A percentile compares a stretch with the other conserved stretches of the same genome.
phyloP scores from a whole-genome alignment of 1,284 basidiomycete species.

The Earliella scabrosa region DNA sequence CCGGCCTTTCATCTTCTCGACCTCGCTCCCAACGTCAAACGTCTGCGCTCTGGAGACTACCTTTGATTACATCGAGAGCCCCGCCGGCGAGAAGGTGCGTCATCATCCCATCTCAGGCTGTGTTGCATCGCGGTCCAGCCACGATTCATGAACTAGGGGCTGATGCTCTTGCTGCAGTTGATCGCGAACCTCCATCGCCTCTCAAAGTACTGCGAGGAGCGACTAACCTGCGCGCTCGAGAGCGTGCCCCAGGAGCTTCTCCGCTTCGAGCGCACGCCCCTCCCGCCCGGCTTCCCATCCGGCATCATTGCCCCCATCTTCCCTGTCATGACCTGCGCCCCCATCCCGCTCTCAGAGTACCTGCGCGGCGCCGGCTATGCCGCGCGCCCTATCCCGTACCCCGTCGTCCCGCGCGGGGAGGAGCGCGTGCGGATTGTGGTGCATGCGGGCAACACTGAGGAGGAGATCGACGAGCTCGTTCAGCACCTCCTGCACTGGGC shows the following conservation, averaged over 20 bases:
- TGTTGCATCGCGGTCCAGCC: too few relatives aligned
- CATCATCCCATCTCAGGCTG: not conserved
- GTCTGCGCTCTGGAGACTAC: constrained; percentile 36
- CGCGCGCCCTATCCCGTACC: constrained; percentile 77
- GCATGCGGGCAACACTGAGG: constrained; percentile 72
- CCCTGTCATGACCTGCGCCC: constrained; percentile 75
- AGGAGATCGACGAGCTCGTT: constrained; percentile 53
- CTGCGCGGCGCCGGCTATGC: constrained; percentile 64
- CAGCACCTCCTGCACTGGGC: constrained; percentile 38
- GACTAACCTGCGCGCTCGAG: constrained; percentile 8
- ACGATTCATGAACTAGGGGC: not conserved
- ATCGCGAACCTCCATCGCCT: constrained; percentile 1
- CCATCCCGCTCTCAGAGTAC: constrained; percentile 66
- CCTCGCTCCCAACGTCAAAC: constrained; percentile 73
- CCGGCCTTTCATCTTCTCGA: constrained; percentile 86
- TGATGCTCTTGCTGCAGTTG: not conserved
- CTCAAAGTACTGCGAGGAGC: constrained; percentile 5
- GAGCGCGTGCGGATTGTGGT: constrained; percentile 83
- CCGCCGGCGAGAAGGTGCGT: constrained; percentile 11
- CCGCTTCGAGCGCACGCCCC: constrained; percentile 1
- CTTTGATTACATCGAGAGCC: constrained; percentile 15
- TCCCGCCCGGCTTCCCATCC: constrained; percentile 2
- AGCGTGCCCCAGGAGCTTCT: constrained; percentile 15
- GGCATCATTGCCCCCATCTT: constrained; percentile 63
- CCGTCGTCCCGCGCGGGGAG: constrained; percentile 79